These are phyloP conservation scores for Torrubiella hemipterigena DNA, from an alignment of 2,329 filamentous ascomycete genomes.

Conservation along the genomic window DNA sequence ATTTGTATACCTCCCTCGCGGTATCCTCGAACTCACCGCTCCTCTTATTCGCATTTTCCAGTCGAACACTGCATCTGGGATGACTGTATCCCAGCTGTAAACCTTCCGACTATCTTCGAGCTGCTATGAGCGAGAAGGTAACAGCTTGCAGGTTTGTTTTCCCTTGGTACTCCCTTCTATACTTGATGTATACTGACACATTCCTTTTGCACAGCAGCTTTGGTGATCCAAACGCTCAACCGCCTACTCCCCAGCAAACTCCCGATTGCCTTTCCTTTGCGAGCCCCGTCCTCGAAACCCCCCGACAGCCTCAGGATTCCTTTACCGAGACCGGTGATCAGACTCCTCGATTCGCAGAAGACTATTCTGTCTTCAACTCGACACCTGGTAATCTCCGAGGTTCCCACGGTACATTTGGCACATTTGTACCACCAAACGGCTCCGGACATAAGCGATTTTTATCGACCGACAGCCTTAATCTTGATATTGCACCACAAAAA, in stretches of 20 bases:
- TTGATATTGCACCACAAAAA: conserved; percentile 47
- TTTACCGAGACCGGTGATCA: conserved; percentile 39
- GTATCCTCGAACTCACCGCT: too few relatives aligned
- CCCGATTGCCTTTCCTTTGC: conserved; percentile 40
- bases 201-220: conserved; percentile 38
- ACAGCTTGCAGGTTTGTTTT: conserved; percentile 33
- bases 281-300: conserved; percentile 45
- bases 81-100: conserved; percentile 3
- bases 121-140: conserved; percentile 54
- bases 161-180: conserved; percentile 9
- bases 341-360: conserved; percentile 52
- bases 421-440: conserved; percentile 26
- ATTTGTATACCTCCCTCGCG: too few relatives aligned
- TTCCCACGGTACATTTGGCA: conserved; percentile 30
- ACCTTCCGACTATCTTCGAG: conserved; percentile 10
- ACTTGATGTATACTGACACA: too few relatives aligned
- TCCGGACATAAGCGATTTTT: conserved; percentile 35
- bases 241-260: conserved; percentile 46
- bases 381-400: conserved; percentile 46
- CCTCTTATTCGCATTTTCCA: too few relatives aligned
- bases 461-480: conserved; percentile 35
- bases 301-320: conserved; percentile 32
- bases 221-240: conserved; percentile 51
- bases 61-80: conserved; percentile 3
- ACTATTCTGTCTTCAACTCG: conserved; percentile 54